Conservation (phyloP, 805 yeast genomes). For the Metschnikowia kofuensis region DNA sequence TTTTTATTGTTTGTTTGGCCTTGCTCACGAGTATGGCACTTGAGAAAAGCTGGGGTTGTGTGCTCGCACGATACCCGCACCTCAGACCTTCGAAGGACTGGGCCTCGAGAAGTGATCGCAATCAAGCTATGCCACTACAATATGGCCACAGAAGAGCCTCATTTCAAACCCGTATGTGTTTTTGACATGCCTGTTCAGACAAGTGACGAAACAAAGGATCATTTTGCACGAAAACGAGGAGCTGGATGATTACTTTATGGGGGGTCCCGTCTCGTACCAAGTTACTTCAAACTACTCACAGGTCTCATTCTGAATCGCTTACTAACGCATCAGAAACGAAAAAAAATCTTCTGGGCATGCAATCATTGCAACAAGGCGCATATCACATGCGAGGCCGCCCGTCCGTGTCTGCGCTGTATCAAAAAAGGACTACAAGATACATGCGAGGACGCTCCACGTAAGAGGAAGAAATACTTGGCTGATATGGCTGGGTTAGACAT, state of each 20-base stretch:
- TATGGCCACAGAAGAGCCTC: conserved; percentile 6
- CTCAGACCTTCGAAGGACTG: too few species aligned
- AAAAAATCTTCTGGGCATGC: conserved; percentile 85
- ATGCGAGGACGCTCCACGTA: conserved; percentile 89
- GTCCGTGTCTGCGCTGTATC: conserved; percentile 82
- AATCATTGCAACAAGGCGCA: conserved; percentile 88
- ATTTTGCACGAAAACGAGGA: too few species aligned
- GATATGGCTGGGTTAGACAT: conserved; percentile 46
- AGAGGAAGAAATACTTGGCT: conserved; percentile 73
- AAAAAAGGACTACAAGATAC: conserved; percentile 61
- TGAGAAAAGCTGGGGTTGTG: not conserved
- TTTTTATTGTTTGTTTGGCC: too few species aligned
- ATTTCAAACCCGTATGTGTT: conserved; percentile 6
- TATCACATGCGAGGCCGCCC: conserved; percentile 80
- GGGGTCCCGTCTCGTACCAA: not conserved
- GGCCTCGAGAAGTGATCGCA: not conserved
- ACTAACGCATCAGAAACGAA: conserved; percentile 25
- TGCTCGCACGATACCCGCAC: not conserved
- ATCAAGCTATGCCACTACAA: not conserved
- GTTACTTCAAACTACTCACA: not conserved
- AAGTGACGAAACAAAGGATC: not conserved
- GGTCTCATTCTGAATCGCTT: not conserved
- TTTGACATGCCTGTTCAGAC: not conserved
- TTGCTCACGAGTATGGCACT: not conserved
- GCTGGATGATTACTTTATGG: not conserved